These are phyloP conservation scores for Iodosphaeria phyllophila DNA, from an alignment of 2,329 filamentous ascomycete species.

Conservation along the genomic window DNA sequence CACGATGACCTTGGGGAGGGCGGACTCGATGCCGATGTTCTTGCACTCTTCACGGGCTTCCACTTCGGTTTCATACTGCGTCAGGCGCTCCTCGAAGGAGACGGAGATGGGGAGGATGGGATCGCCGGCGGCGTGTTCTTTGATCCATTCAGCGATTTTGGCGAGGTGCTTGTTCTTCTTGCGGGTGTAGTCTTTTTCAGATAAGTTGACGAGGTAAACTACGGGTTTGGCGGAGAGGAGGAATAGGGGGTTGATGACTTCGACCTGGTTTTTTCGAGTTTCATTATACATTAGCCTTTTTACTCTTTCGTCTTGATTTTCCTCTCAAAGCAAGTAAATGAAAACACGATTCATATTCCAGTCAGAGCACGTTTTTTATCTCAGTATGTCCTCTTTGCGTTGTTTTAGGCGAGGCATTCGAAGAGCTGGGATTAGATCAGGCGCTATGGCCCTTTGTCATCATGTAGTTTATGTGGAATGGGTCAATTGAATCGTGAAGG, in stretches of 20 bases:
- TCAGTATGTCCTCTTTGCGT: conserved; percentile 73
- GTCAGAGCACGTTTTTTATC: conserved; percentile 65
- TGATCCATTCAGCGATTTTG: conserved; percentile 90
- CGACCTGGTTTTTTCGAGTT: conserved; percentile 51
- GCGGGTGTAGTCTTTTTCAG: conserved; percentile 89
- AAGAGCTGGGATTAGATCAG: conserved; percentile 99
- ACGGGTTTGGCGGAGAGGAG: conserved; percentile 93
- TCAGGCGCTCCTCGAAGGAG: conserved; percentile 79
- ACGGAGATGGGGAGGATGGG: conserved; percentile 89
- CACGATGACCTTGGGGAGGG: conserved; percentile 75
- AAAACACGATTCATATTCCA: conserved; percentile 5
- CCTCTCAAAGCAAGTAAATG: too few relatives aligned
- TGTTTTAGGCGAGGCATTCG: conserved; percentile 68
- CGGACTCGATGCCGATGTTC: conserved; percentile 69
- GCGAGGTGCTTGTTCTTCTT: conserved; percentile 99
- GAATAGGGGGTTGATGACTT: conserved; percentile 92
- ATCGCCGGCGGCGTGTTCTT: conserved; percentile 72
- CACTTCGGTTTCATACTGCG: conserved; percentile 58
- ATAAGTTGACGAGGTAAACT: conserved; percentile 92
- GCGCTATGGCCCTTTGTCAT: conserved; percentile 96
- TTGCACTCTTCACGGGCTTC: conserved; percentile 76
- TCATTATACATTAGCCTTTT: too few relatives aligned
- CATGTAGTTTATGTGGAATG: too few relatives aligned
- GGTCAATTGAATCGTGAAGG: too few relatives aligned
- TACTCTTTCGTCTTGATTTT: too few relatives aligned